phyloP scores from a whole-genome alignment of 2,329 filamentous ascomycete genomes.

The Malbranchea cinnamomea region DNA sequence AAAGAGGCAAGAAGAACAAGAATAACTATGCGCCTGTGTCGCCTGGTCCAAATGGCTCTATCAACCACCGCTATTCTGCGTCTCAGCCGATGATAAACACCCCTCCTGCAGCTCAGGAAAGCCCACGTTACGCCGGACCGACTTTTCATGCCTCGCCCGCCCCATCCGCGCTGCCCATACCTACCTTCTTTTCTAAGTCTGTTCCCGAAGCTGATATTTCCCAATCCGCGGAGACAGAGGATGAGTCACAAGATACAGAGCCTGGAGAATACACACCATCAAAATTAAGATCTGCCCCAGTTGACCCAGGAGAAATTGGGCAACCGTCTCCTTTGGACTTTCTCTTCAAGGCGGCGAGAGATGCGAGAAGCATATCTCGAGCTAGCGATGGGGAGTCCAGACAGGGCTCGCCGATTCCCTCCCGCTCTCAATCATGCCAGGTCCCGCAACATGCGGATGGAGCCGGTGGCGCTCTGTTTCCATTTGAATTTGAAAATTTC shows the following conservation, averaged over 20 bases:
- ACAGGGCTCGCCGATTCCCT: slow-evolving; percentile 39
- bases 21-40: slow-evolving; percentile 15
- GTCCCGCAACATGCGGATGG: slow-evolving; percentile 31
- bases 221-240: slow-evolving; percentile 24
- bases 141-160: slow-evolving; percentile 93
- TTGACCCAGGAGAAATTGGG: slow-evolving; percentile 23
- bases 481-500: slow-evolving; percentile 52
- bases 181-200: slow-evolving; percentile 71
- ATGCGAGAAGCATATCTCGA: slow-evolving; percentile 41
- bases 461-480: slow-evolving; percentile 43
- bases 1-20: slow-evolving; percentile 22
- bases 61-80: slow-evolving; percentile 19
- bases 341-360: slow-evolving; percentile 75
- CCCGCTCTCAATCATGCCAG: slow-evolving; percentile 17
- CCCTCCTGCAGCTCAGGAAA: slow-evolving; percentile 25
- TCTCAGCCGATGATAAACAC: slow-evolving; percentile 29
- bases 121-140: slow-evolving; percentile 60
- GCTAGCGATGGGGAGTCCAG: slow-evolving; percentile 28
- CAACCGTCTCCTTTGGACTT: slow-evolving; percentile 68
- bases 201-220: slow-evolving; percentile 45
- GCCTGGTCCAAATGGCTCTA: slow-evolving; percentile 11
- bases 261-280: slow-evolving; percentile 27
- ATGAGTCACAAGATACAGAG: slow-evolving; percentile 22
- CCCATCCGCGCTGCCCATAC: slow-evolving; percentile 75
- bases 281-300: slow-evolving; percentile 27